A percentile compares a stretch with the other conserved stretches of the same genome.
Evolutionary conservation across 1,284 basidiomycete species (phyloP).

Genomic region (Phellopilus nigrolimitatus): DNA sequence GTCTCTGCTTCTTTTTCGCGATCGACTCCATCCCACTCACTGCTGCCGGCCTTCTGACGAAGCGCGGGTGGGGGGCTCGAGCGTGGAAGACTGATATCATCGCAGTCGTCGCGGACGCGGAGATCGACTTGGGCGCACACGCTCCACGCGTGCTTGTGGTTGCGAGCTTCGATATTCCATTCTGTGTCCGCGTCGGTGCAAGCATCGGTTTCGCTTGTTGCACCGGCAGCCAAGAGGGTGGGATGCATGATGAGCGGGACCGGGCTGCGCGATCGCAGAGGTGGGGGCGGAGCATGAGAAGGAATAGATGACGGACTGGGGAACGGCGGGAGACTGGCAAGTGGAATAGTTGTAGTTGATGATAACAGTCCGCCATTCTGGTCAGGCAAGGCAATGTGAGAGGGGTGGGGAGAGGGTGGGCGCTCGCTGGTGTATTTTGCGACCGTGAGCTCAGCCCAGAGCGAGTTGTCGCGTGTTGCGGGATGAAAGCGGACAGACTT

Average conservation of each 20-base stretch:
- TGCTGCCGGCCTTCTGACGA: no score
- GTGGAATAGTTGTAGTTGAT: background rate
- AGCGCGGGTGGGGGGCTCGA: slow-evolving; percentile 7
- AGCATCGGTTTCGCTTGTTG: background rate
- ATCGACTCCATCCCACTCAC: no score
- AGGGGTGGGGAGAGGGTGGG: background rate
- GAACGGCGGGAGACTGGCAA: background rate
- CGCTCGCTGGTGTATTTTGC: slow-evolving; percentile 2
- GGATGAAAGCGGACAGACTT: slow-evolving; percentile 20
- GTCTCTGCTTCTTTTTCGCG: no score
- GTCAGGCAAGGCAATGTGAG: background rate
- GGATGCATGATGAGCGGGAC: no score
- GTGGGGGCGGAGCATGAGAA: background rate
- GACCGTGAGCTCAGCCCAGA: slow-evolving; percentile 13
- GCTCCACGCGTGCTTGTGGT: background rate
- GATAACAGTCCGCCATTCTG: no score
- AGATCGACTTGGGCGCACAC: background rate
- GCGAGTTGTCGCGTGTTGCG: slow-evolving; percentile 19
- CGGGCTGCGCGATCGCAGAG: no score
- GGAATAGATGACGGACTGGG: background rate
- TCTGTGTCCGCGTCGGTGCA: background rate
- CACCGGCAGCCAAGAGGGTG: background rate
- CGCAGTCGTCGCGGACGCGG: background rate
- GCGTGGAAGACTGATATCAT: slow-evolving; percentile 8
- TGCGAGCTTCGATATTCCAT: background rate